A percentile compares a stretch with the other conserved stretches of the same genome.
phyloP scores from a whole-genome alignment of 257 asterid species.

The Ophiorrhiza pumila region DNA sequence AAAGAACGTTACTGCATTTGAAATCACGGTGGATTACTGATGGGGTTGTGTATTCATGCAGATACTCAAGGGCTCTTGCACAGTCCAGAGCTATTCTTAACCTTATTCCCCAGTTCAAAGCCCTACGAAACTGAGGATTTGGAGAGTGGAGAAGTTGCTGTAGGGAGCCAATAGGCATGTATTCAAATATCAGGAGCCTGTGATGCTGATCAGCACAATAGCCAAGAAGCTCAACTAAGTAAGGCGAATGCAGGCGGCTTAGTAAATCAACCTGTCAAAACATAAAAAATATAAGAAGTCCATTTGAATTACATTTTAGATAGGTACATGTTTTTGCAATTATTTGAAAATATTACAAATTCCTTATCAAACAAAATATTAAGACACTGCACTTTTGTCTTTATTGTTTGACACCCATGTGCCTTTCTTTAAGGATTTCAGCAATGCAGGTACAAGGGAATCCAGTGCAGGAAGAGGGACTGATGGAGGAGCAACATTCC shows the following conservation, averaged over 20 bases:
- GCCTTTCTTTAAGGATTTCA: not conserved
- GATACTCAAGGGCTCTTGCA: constrained; percentile 66
- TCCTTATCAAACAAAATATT: not conserved
- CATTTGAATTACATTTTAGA: no score
- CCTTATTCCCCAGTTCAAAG: constrained; percentile 58
- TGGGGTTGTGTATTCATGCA: constrained; percentile 69
- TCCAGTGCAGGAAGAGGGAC: not conserved
- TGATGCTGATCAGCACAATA: constrained; percentile 85
- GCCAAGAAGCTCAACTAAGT: constrained; percentile 62
- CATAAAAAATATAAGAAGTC: not conserved
- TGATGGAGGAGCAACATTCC: constrained; percentile 2
- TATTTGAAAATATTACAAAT: not conserved
- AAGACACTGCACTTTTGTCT: not conserved
- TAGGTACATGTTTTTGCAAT: not conserved
- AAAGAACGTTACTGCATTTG: constrained; percentile 61
- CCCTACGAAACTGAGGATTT: constrained; percentile 7
- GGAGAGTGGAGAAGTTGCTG: constrained; percentile 50
- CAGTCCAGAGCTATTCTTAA: constrained; percentile 65
- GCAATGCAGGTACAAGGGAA: not conserved
- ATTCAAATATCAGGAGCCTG: constrained; percentile 57
- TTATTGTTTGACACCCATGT: constrained; percentile 2
- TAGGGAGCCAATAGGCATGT: constrained; percentile 59
- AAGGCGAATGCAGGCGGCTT: constrained; percentile 57
- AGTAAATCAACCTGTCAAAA: constrained; percentile 61
- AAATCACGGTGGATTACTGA: constrained; percentile 73